These are phyloP conservation scores for Apiospora sp. DNA, from an alignment of 2,329 filamentous ascomycete genomes.

Conservation along the genomic window DNA sequence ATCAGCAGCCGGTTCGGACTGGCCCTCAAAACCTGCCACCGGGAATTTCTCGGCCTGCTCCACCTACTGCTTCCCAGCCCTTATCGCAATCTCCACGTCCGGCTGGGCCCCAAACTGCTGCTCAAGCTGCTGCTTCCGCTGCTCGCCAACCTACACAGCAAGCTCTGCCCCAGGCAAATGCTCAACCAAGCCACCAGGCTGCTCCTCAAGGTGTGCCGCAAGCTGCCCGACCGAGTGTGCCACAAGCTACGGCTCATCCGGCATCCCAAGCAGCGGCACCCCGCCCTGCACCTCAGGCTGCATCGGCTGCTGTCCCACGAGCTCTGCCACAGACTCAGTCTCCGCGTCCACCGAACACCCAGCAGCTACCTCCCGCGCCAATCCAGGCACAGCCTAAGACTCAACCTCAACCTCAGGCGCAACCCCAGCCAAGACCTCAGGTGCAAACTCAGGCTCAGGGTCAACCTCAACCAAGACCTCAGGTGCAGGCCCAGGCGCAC, in stretches of 20 bases:
- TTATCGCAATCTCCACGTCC: neutral
- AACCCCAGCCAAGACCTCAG: neutral
- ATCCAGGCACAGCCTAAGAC: neutral
- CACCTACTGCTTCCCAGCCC: neutral
- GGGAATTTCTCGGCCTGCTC: neutral
- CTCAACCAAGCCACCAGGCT: neutral
- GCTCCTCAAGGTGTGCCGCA: neutral
- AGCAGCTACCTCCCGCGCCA: neutral
- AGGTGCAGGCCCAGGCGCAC: neutral
- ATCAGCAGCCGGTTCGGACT: neutral
- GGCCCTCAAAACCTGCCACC: neutral
- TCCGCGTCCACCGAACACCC: neutral
- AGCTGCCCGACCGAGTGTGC: neutral
- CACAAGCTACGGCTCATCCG: neutral
- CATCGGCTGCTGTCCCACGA: neutral
- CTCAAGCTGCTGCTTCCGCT: neutral
- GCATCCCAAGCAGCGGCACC: neutral
- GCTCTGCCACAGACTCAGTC: neutral
- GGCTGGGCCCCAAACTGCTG: neutral
- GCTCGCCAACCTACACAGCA: neutral
- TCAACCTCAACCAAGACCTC: neutral
- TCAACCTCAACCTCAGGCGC: neutral
- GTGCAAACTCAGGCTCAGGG: neutral
- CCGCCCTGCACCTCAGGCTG: neutral
- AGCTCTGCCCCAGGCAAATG: neutral